Base-by-base conservation (phyloP, 2,329 filamentous ascomycete genomes). In the Diaporthe citri region DNA sequence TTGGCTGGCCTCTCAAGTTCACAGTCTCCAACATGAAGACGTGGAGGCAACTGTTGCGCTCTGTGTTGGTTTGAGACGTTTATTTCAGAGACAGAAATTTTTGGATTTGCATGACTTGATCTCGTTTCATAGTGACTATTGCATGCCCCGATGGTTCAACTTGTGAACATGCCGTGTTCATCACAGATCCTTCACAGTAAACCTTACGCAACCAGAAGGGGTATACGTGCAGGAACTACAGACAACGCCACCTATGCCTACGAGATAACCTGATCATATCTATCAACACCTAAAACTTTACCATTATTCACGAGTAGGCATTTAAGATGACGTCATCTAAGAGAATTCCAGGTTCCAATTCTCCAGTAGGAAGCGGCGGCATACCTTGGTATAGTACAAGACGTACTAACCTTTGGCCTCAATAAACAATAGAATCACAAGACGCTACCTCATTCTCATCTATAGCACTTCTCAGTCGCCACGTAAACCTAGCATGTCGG, bases 51-150 rank as follows among this genome's bases (percentile, higher is more conserved):
- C 6, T 20, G 13, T 43, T 43, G 36, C 10, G 13, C 12, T 39
- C 36, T 39, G 36, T 39, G 13, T 39, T 39, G 12, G 12, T 13
- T 12, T 12, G 36, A 12, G 12, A 12, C 36, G 36, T 39, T 39
- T 39, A 39, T 39, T 39, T 39, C 36, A 39, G 12, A 39, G 36
- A 4, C 36, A 15, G 55, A 17, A 34, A n/a, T 36, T 9, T 57
- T 6, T 12, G 12, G 31, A 9, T 5, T 12, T 3, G 12, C 20
- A 36, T 36, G 31, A n/a, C 17, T 12, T 9, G 6, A 22, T 36
- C 4, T 22, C 22, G 2, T 12, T 1, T n/a, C 2, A 4, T 36
- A 10, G 20, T 6, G 12, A 2, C 9, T 36, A 7, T 9, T 3
- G 31, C 22, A 57, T 22, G 31, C 8, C n/a, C 46, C 9, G 20